Evolutionary conservation across 495 filamentous ascomycete genomes (phyloP), one percentile per base, ranked within the genome.

Genomic region (Monascus purpureus): DNA sequence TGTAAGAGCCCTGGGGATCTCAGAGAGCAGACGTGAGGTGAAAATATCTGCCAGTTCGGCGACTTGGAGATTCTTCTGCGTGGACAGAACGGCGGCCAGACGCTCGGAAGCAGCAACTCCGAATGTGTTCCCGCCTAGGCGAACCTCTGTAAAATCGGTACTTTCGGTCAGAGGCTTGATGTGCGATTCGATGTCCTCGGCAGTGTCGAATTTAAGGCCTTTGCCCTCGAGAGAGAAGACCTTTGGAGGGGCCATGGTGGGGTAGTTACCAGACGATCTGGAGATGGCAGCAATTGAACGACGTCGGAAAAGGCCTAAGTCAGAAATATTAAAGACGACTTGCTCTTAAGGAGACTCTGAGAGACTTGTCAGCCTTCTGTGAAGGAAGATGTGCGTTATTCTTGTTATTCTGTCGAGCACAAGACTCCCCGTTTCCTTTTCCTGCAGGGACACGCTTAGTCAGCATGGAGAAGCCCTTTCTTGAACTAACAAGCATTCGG

Each of bases 41-140:
- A 96, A 97, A 62, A 97, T 92, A 53, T 97, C 90, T 53, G 85
- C 87, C 33, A 96, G 63, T 55, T 94, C 88, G 49, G 83, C 86
- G 35, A 77, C 61, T 71, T 87, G 55, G 27, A 97, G 70, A 38
- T 66, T 74, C 58, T 80, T 82, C 55, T 93, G 87, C 18, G 76
- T 75, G 39, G 73, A 63, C 25, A 96, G 68, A 29, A 84, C 73
- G 32, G 80, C 68, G 33, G 81, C 87, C 15, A 96, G 70, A 25
- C 80, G 72, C 49, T 82, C 73, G 49, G 75, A 87, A 25, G 92
- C 90, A 16, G 79, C 80, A 36, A 93, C 72, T 32, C 90, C 90
- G 15, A 96, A 59, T 5, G 92, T 95, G 61, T 95, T 96, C 29
- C 88, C 90, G 18, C 76, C 68, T 17, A 97, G 59, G 35, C 71